A percentile compares a stretch with the other conserved stretches of the same genome.
Evolutionary conservation across 768 basidiomycete genomes (phyloP).

Genomic region (Podaxis sp.): DNA sequence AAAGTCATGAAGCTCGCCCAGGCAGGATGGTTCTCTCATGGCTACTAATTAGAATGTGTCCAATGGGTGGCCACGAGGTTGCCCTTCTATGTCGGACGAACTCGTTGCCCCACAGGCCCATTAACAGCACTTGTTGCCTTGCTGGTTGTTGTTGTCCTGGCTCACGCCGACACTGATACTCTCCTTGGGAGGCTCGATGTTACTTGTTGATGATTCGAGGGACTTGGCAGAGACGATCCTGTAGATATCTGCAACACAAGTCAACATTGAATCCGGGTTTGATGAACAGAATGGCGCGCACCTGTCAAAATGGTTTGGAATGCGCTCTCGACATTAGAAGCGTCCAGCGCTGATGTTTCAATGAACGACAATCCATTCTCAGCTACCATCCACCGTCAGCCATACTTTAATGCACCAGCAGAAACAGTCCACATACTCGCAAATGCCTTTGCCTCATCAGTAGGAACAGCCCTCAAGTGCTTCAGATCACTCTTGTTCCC

Average conservation of each 20-base stretch:
- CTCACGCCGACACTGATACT: conserved; percentile 85
- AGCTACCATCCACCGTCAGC: conserved; percentile 41
- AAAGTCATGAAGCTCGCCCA: neutral
- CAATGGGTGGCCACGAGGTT: neutral
- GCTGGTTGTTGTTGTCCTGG: conserved; percentile 55
- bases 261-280: neutral
- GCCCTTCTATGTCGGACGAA: conserved; percentile 8
- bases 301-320: conserved; percentile 97
- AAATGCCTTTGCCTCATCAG: conserved; percentile 95
- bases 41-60: neutral
- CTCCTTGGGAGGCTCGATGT: conserved; percentile 78
- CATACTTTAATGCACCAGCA: neutral
- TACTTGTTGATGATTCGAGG: conserved; percentile 80
- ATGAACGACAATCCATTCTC: conserved; percentile 95
- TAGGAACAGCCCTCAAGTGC: conserved; percentile 93
- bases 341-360: conserved; percentile 99
- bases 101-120: conserved; percentile 1
- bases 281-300: conserved; percentile 32
- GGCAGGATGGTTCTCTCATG: neutral
- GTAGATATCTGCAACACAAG: conserved; percentile 77
- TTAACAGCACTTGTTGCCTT: conserved; percentile 67
- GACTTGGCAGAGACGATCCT: conserved; percentile 95
- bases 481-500: conserved; percentile 99
- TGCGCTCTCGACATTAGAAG: conserved; percentile 95
- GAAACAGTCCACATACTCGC: conserved; percentile 53